Base-by-base conservation (phyloP, 2,329 filamentous ascomycete genomes). In the Kalmusia sp. region DNA sequence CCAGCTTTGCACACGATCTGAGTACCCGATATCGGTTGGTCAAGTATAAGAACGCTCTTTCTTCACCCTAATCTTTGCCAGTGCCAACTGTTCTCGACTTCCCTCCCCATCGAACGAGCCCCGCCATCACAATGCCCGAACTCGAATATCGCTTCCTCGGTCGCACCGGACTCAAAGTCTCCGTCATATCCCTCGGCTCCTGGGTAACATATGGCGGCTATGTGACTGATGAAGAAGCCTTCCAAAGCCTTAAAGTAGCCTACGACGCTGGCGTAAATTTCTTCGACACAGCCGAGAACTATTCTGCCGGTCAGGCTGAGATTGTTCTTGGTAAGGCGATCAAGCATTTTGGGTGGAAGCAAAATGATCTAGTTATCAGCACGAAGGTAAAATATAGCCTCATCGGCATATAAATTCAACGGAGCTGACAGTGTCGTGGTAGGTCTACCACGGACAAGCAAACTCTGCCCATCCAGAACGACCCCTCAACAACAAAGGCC, bases 241-340 rank as follows among this genome's bases (percentile, higher is more conserved):
- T 80, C 68, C 77, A 82, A 45, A 79, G 77, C 63, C 74, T 82
- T 67, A 70, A 81, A 51, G 73, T 77, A 17, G 79, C 79, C 1
- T 82, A 77, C 75, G 68, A 78, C 60, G 63, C 80, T 52, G 79
- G 79, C 51, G 77, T 81, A 66, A 80, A 81, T 67, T 79, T 80
- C 68, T 78, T 77, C 61, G 76, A 81, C 55, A 81, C 79, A 6
- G 79, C 79, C 17, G 79, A 81, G 65, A 67, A 73, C 30, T 87
- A 87, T 64, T 77, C 81, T 54, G 82, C 75, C 4, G 85, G 86
- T 51, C 79, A 87, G 64, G 87, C 83, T 21, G 86, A 89, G 69
- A 75, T 84, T 41, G 83, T 85, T 58, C 88, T 81, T 79, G 79
- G 79, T 31, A 65, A 78, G 40, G 76, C 77, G 49, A 73, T 81